phyloP scores from a whole-genome alignment of 371 early-diverging fungal species.

The Mortierella sp. region DNA sequence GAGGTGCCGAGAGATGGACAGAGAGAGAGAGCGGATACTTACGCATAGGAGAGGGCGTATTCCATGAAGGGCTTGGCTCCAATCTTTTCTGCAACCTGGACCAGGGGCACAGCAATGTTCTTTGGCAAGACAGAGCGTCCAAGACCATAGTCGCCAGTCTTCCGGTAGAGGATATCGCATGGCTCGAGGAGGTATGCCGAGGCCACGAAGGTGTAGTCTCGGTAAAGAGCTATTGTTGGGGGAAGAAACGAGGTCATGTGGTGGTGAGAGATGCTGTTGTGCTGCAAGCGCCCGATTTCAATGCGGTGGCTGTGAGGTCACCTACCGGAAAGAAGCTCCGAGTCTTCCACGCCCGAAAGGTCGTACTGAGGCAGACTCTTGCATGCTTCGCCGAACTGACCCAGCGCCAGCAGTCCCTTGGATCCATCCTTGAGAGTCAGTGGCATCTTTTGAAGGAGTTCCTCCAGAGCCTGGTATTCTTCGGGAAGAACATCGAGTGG shows the following conservation, averaged over 20 bases:
- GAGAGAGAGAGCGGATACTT: too few relatives aligned
- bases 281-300: too few relatives aligned
- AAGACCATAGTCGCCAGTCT: conserved; percentile 79
- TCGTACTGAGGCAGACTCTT: conserved; percentile 77
- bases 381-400: conserved; percentile 84
- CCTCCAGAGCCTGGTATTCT: conserved; percentile 73
- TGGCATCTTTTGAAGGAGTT: conserved; percentile 83
- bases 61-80: conserved; percentile 89
- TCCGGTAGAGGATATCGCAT: conserved; percentile 80
- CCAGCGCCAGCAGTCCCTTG: conserved; percentile 79
- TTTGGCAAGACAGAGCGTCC: conserved; percentile 79
- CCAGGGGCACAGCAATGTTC: conserved; percentile 85
- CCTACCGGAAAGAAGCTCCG: conserved; percentile 74
- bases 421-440: conserved; percentile 71
- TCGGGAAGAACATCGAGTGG: conserved; percentile 73
- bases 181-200: conserved; percentile 92
- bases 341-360: conserved; percentile 74
- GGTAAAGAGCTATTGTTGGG: conserved; percentile 74
- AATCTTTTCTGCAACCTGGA: conserved; percentile 75
- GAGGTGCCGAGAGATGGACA: too few relatives aligned
- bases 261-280: too few relatives aligned
- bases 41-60: conserved; percentile 72
- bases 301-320: too few relatives aligned
- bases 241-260: not conserved
- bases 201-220: conserved; percentile 89